Conservation (phyloP, 192 early-diverging fungal species). For the Rhizophagus sp. region DNA sequence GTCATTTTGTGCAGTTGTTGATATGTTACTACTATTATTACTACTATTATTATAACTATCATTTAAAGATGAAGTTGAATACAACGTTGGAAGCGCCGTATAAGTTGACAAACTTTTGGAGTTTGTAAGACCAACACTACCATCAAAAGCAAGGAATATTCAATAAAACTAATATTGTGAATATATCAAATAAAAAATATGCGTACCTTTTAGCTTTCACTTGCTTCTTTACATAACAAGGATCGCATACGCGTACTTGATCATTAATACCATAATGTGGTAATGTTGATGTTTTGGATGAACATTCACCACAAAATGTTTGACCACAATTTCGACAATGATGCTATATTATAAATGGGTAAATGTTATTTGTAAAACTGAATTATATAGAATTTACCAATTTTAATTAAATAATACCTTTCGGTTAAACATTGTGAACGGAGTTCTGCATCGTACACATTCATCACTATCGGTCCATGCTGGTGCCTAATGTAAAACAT, state of each 20-base stretch:
- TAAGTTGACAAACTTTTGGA: constrained; percentile 16
- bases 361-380: neutral
- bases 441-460: constrained; percentile 91
- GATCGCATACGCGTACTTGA: constrained; percentile 94
- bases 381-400: constrained; percentile 3
- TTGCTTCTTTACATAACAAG: constrained; percentile 75
- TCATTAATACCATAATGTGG: constrained; percentile 87
- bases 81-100: constrained; percentile 6
- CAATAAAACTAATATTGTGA: neutral
- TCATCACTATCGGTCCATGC: constrained; percentile 95
- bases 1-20: constrained; percentile 30
- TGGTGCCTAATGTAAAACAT: constrained; percentile 67
- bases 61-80: constrained; percentile 18
- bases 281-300: constrained; percentile 81
- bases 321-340: constrained; percentile 98
- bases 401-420: constrained; percentile 50
- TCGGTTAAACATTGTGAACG: constrained; percentile 92
- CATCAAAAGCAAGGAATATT: constrained; percentile 28
- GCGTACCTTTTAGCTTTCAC: constrained; percentile 37
- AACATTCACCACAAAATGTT: constrained; percentile 93
- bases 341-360: constrained; percentile 50
- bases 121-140: constrained; percentile 31
- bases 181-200: neutral
- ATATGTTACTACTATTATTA: neutral
- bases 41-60: neutral